phyloP scores from a whole-genome alignment of 202 grass and related monocot genomes.

The Dendrocalamus latiflorus region DNA sequence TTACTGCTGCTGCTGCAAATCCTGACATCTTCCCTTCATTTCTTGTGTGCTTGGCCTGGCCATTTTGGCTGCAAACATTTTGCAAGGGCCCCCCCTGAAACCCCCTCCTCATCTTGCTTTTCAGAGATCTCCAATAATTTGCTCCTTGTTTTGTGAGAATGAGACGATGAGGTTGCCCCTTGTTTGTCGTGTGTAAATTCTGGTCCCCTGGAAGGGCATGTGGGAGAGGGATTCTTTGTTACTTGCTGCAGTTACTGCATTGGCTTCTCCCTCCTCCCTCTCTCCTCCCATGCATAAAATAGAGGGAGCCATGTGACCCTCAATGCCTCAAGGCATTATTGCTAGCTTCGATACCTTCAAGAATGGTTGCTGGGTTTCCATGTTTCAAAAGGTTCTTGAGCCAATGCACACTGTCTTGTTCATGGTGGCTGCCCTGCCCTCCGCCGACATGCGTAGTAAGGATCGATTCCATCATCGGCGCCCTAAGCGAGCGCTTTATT shows the following conservation, averaged over 20 bases:
- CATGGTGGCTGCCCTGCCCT: neutral
- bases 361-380: neutral
- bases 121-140: constrained; percentile 42
- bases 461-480: neutral
- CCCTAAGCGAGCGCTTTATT: neutral
- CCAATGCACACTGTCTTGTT: constrained; percentile 10
- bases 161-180: constrained; percentile 20
- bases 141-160: constrained; percentile 16
- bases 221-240: constrained; percentile 39
- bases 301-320: constrained; percentile 38
- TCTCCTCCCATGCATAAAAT: constrained; percentile 33
- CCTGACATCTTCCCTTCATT: neutral
- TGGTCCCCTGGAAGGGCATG: constrained; percentile 47
- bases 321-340: constrained; percentile 45
- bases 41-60: constrained; percentile 16
- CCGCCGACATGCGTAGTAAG: constrained; percentile 15
- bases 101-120: neutral
- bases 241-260: constrained; percentile 34
- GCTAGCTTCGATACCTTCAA: constrained; percentile 15
- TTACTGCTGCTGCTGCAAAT: constrained; percentile 21
- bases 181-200: constrained; percentile 61
- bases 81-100: neutral
- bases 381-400: constrained; percentile 27
- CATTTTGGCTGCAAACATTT: constrained; percentile 14
- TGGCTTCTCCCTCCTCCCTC: neutral